phyloP scores from a whole-genome alignment of 805 yeast species.

The Saccharomycopsis capsularis region DNA sequence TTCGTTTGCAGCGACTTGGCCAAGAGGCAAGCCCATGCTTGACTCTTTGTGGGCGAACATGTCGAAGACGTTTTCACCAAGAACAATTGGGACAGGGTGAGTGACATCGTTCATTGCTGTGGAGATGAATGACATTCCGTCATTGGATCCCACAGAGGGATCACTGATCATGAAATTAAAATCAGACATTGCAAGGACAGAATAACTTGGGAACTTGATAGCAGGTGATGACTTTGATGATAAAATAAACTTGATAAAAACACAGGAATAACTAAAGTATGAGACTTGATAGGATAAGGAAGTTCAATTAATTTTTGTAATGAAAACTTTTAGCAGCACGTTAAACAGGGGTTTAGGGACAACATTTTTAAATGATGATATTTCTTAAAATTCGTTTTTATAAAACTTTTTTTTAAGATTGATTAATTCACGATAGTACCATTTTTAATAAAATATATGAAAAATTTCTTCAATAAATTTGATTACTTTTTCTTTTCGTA shows the following conservation, averaged over 20 bases:
- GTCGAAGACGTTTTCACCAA: constrained; percentile 22
- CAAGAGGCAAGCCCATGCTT: constrained; percentile 27
- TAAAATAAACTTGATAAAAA: neutral
- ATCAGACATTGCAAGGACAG: constrained; percentile 12
- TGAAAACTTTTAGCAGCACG: neutral
- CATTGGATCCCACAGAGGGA: constrained; percentile 5
- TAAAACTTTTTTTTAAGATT: neutral
- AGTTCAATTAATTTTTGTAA: neutral
- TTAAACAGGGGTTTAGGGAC: neutral
- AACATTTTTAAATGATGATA: neutral
- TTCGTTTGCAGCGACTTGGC: constrained; percentile 25
- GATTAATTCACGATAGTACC: neutral
- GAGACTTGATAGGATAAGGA: too few species aligned
- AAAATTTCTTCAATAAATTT: neutral
- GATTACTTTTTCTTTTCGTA: neutral
- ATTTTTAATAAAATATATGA: constrained; percentile 4
- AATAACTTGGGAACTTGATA: neutral
- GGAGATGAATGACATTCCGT: neutral
- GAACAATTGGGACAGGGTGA: constrained; percentile 16
- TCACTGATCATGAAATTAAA: constrained; percentile 13
- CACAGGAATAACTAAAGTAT: too few species aligned
- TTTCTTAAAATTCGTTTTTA: neutral
- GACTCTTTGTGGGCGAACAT: constrained; percentile 10
- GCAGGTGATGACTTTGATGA: neutral
- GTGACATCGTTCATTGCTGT: constrained; percentile 6